Evolutionary conservation across 805 yeast species (phyloP).

Genomic region (Yarrowia divulgata): DNA sequence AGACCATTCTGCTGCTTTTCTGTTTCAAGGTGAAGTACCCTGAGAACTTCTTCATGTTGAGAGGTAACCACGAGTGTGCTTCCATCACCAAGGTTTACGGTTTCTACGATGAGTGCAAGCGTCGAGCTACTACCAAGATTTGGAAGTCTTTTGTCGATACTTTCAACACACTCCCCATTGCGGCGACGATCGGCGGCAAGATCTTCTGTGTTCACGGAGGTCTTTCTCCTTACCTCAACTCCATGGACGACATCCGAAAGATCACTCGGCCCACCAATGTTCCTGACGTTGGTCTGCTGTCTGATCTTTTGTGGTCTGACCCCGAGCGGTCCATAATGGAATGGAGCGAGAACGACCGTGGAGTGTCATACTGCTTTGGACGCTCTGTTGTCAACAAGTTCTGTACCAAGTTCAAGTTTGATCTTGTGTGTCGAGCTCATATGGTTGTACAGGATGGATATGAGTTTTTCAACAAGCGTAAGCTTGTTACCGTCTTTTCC

Average conservation of each 20-base stretch:
- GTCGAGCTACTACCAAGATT: slow-evolving; percentile 83
- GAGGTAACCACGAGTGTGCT: slow-evolving; percentile 97
- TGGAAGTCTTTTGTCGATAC: slow-evolving; percentile 93
- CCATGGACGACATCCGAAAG: slow-evolving; percentile 72
- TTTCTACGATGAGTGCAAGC: slow-evolving; percentile 93
- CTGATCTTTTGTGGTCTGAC: slow-evolving; percentile 79
- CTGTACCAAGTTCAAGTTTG: slow-evolving; percentile 71
- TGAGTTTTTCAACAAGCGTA: slow-evolving; percentile 70
- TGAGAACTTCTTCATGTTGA: slow-evolving; percentile 79
- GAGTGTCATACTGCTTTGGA: slow-evolving; percentile 77
- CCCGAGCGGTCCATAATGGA: slow-evolving; percentile 77
- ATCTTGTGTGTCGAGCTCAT: slow-evolving; percentile 78
- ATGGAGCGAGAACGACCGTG: slow-evolving; percentile 83
- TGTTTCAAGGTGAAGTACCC: slow-evolving; percentile 94
- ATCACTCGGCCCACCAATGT: slow-evolving; percentile 80
- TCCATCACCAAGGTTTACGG: slow-evolving; percentile 94
- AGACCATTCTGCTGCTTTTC: slow-evolving; percentile 79
- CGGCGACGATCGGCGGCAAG: slow-evolving; percentile 90
- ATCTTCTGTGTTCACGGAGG: slow-evolving; percentile 89
- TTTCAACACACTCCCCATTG: slow-evolving; percentile 89
- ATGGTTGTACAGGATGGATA: slow-evolving; percentile 83
- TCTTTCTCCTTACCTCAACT: slow-evolving; percentile 69
- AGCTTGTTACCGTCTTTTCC: slow-evolving; percentile 72
- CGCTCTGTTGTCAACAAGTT: slow-evolving; percentile 76
- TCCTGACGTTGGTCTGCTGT: slow-evolving; percentile 74